Evolutionary conservation across 2,329 filamentous ascomycete genomes (phyloP), one percentile per base, ranked within the genome.

Genomic region (Exophiala mesophila): DNA sequence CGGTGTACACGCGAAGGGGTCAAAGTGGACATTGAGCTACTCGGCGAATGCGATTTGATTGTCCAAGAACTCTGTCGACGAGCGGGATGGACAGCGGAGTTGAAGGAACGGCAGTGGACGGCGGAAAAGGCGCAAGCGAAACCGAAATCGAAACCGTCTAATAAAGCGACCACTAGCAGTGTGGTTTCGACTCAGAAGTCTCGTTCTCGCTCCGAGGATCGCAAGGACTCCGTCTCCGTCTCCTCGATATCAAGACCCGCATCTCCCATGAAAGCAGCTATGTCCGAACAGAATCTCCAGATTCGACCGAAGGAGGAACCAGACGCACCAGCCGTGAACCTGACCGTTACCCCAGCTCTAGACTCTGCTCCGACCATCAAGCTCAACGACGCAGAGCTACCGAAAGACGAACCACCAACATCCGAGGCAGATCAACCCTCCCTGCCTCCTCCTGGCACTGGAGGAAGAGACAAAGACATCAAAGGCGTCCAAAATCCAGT

Each of bases 1-100:
- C 43, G 50, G 10, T 54, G 50, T 31, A 44, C 46, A 28, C 90
- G 97, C 64, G 48, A 53, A 30, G 50, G 51, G n/a, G 85, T 94
- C 61, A 88, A 94, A 61, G 97, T 98, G 57, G 92, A 98, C 64
- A 88, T 98, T 54, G 89, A 96, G 61, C 75, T 98, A 41, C 73
- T 97, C n/a, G 92, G 92, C 24, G 88, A 96, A 61, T 96, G 90
- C 65, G 92, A 98, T 60, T 77, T 88, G 29, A 82, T 97, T 6
- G 85, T 97, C 10, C 77, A 83, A 1, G 90, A 97, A 68, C 75
- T 98, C 39, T 90, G 86, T 60, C 77, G 82, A 32, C 78, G 86
- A 9, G 81, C 86, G 1, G 84, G 83, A 3, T 97, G 92, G 92
- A 70, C 37, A 9, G 33, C 39, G 4, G 45, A 40, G 12, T 30